These are phyloP conservation scores for Dissophora globulifera DNA, from an alignment of 192 early-diverging fungal species.

Conservation along the genomic window DNA sequence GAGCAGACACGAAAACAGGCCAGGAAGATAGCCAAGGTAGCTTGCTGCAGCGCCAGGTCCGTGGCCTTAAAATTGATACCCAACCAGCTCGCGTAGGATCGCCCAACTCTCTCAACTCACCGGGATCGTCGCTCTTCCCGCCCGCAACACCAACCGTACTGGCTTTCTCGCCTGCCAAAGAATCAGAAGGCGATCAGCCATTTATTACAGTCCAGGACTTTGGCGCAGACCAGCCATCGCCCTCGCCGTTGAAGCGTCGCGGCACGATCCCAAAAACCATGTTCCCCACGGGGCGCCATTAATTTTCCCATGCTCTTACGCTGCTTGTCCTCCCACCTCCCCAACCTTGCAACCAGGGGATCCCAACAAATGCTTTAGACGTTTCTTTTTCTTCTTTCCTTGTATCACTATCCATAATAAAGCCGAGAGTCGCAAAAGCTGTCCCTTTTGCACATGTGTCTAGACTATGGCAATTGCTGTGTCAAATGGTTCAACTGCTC, in stretches of 20 bases:
- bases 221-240: constrained; percentile 12
- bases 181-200: constrained; percentile 42
- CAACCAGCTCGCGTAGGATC: constrained; percentile 4
- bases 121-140: constrained; percentile 33
- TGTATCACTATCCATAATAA: no score
- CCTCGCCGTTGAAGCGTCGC: constrained; percentile 14
- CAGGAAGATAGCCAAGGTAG: no score
- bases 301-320: background rate
- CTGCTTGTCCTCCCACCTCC: background rate
- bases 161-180: constrained; percentile 48
- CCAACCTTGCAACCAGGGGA: no score
- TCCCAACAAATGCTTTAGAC: no score
- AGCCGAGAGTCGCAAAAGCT: no score
- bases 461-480: no score
- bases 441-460: no score
- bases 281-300: constrained; percentile 29
- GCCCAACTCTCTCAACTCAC: constrained; percentile 19
- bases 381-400: no score
- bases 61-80: constrained; percentile 35
- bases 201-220: constrained; percentile 52
- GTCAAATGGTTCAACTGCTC: no score
- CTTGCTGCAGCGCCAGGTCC: constrained; percentile 21
- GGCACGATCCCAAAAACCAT: constrained; percentile 44
- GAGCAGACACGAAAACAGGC: background rate
- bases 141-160: constrained; percentile 41